A percentile compares a stretch with the other conserved stretches of the same genome.
These are phyloP conservation scores for Petrea volubilis DNA, from an alignment of 257 asterid species.

Conservation along the genomic window DNA sequence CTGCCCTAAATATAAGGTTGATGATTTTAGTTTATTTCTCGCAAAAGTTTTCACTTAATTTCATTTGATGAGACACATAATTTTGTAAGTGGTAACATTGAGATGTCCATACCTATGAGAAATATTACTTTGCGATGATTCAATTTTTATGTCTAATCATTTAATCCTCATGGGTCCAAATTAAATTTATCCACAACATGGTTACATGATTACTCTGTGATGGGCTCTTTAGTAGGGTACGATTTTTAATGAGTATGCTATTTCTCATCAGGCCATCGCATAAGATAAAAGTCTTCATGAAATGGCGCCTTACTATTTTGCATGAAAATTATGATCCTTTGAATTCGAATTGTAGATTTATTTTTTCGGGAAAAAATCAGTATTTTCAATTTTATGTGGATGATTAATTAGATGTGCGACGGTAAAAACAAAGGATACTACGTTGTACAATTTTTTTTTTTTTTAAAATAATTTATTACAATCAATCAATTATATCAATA, in stretches of 20 bases:
- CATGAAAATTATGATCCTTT: background rate
- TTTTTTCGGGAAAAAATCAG: too few species aligned
- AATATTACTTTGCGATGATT: too few species aligned
- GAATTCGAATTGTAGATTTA: background rate
- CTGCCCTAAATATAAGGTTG: too few species aligned
- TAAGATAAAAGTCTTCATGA: slow-evolving; percentile 19
- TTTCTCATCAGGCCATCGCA: background rate
- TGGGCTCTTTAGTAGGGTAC: background rate
- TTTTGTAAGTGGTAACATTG: background rate
- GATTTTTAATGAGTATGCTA: background rate
- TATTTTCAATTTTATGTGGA: too few species aligned
- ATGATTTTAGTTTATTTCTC: too few species aligned
- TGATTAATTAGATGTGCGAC: too few species aligned
- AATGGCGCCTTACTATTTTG: background rate
- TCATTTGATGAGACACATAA: background rate
- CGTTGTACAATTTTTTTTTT: too few species aligned
- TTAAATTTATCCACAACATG: too few species aligned
- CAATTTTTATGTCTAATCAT: slow-evolving; percentile 7
- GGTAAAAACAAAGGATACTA: too few species aligned
- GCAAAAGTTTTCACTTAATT: background rate
- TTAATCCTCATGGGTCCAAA: background rate
- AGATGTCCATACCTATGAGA: background rate
- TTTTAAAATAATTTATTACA: too few species aligned
- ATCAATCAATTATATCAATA: background rate
- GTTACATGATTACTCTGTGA: background rate